These are phyloP conservation scores for Barnettozyma siamensis DNA, from an alignment of 805 yeast genomes.

Conservation along the genomic window DNA sequence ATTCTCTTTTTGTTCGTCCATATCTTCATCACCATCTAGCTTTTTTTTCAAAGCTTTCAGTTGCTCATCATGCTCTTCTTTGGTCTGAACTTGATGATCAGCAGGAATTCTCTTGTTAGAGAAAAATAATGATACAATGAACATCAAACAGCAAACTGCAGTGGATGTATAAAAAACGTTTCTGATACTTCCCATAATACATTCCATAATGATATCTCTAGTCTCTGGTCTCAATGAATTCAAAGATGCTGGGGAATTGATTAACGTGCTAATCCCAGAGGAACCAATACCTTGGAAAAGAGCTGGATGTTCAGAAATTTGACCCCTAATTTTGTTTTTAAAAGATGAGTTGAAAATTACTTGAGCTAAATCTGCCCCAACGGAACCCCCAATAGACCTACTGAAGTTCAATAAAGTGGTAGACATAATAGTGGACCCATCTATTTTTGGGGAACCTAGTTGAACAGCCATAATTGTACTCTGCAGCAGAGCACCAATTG, in stretches of 20 bases:
- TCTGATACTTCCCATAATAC: conserved; percentile 33
- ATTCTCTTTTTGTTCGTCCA: no score
- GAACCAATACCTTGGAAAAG: conserved; percentile 1
- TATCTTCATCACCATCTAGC: not conserved
- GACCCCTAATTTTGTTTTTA: conserved; percentile 15
- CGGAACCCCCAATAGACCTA: conserved; percentile 38
- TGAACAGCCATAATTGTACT: conserved; percentile 28
- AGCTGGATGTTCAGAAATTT: not conserved
- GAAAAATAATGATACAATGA: conserved; percentile 31
- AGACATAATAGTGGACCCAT: conserved; percentile 41
- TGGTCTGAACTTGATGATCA: conserved; percentile 5
- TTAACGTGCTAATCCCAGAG: not conserved
- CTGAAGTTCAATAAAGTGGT: conserved; percentile 38
- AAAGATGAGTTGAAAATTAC: conserved; percentile 30
- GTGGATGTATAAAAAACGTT: conserved; percentile 37
- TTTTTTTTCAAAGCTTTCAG: not conserved
- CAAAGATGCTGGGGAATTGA: conserved; percentile 6
- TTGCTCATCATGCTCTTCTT: conserved; percentile 3
- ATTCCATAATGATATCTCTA: conserved; percentile 12
- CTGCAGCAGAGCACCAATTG: conserved; percentile 32
- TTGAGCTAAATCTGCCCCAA: conserved; percentile 35
- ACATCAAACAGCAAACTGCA: conserved; percentile 30
- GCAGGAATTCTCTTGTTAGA: conserved; percentile 40
- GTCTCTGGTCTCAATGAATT: conserved; percentile 4
- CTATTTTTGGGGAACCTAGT: conserved; percentile 39